These are phyloP conservation scores for Pyrenophora seminiperda DNA, from an alignment of 2,329 filamentous ascomycete species.

Conservation along the genomic window DNA sequence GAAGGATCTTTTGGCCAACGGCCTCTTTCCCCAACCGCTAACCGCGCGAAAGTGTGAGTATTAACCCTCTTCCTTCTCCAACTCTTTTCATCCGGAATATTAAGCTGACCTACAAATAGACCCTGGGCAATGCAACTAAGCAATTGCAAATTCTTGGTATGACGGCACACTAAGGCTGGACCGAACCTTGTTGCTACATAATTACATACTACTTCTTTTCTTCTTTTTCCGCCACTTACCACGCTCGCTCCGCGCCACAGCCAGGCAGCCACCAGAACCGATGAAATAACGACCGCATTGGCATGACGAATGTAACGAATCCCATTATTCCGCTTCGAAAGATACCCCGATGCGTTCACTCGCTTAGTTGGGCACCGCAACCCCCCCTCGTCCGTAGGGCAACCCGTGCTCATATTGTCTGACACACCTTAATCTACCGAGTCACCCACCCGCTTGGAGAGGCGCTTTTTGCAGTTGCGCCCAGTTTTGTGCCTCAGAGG, in stretches of 20 bases:
- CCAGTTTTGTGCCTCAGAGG: no score
- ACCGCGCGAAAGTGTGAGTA: conserved; percentile 47
- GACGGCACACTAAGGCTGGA: neutral
- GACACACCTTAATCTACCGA: neutral
- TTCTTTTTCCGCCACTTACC: conserved; percentile 12
- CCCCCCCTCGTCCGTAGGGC: conserved; percentile 4
- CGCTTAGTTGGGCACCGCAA: conserved; percentile 21
- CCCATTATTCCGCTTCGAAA: conserved; percentile 27
- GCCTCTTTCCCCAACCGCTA: conserved; percentile 57
- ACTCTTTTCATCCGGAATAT: neutral
- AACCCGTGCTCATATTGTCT: neutral
- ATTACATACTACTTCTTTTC: no score
- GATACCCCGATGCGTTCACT: conserved; percentile 34
- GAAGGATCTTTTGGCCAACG: conserved; percentile 50
- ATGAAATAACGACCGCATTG: conserved; percentile 14
- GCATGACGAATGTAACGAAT: conserved; percentile 24
- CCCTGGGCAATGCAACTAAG: conserved; percentile 44
- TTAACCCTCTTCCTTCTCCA: neutral
- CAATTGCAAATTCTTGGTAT: conserved; percentile 1
- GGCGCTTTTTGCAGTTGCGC: neutral
- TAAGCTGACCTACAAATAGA: conserved; percentile 27
- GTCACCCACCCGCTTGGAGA: neutral
- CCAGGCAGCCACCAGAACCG: conserved; percentile 3
- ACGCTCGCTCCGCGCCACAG: conserved; percentile 24
- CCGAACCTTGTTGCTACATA: conserved; percentile 1